Conservation (phyloP, 176 grass and related monocot genomes). For the Oryza glumipatula region DNA sequence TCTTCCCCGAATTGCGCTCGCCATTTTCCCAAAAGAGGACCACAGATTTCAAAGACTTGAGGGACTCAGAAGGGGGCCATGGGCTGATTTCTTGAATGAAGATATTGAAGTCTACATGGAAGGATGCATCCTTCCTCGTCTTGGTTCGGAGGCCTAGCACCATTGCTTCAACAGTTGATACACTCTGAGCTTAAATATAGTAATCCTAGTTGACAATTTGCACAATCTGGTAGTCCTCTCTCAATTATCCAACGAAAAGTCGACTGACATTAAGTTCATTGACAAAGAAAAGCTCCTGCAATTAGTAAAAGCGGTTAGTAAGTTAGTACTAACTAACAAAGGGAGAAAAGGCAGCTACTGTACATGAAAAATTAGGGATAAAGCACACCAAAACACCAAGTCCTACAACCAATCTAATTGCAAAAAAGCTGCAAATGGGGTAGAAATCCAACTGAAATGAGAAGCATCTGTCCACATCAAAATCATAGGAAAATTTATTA, state of each 20-base stretch:
- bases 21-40: constrained; percentile 92
- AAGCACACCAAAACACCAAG: background rate
- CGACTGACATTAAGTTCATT: constrained; percentile 9
- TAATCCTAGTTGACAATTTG: background rate
- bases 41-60: constrained; percentile 77
- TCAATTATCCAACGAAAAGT: constrained; percentile 9
- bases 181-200: constrained; percentile 16
- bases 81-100: constrained; percentile 91
- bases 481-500: constrained; percentile 35
- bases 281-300: constrained; percentile 40
- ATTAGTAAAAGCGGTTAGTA: background rate
- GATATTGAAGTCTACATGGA: constrained; percentile 85
- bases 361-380: background rate
- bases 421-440: background rate
- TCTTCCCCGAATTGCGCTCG: constrained; percentile 67
- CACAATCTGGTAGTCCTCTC: background rate
- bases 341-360: constrained; percentile 16
- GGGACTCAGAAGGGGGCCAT: constrained; percentile 88
- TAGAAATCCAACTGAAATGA: background rate
- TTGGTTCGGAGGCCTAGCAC: constrained; percentile 83
- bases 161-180: constrained; percentile 55
- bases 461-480: constrained; percentile 17
- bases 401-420: background rate
- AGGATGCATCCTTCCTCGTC: constrained; percentile 63
- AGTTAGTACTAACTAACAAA: constrained; percentile 13